These are phyloP conservation scores for Fusarium camptoceras DNA, from an alignment of 2,329 filamentous ascomycete species.

Conservation along the genomic window DNA sequence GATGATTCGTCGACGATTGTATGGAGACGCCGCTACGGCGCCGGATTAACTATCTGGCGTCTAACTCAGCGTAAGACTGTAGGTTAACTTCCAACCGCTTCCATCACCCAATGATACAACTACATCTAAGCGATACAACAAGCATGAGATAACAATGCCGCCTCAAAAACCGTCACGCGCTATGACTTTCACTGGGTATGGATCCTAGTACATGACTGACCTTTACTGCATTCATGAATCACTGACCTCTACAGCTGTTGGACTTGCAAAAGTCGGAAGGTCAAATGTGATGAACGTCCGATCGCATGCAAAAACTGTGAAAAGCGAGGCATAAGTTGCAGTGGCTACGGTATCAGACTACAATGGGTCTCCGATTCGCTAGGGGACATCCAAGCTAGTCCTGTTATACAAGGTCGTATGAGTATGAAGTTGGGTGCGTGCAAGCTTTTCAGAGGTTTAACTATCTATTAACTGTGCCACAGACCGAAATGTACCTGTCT, in stretches of 20 bases:
- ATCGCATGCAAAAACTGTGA: neutral
- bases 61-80: neutral
- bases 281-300: neutral
- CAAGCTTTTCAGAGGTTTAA: neutral
- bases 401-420: neutral
- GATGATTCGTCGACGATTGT: no score
- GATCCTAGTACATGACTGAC: neutral
- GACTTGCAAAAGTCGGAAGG: conserved; percentile 2
- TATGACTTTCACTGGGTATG: neutral
- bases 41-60: neutral
- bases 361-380: neutral
- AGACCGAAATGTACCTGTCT: neutral
- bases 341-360: neutral
- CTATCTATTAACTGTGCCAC: neutral
- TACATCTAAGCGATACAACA: neutral
- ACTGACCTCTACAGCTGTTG: neutral
- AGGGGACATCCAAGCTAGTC: neutral
- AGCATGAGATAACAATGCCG: neutral
- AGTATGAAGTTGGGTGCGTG: neutral
- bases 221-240: neutral
- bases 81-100: neutral
- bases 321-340: neutral
- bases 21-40: no score
- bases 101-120: neutral
- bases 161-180: neutral